Evolutionary conservation across 2,329 filamentous ascomycete species (phyloP).

Genomic region (Leptographium wingfieldii): DNA sequence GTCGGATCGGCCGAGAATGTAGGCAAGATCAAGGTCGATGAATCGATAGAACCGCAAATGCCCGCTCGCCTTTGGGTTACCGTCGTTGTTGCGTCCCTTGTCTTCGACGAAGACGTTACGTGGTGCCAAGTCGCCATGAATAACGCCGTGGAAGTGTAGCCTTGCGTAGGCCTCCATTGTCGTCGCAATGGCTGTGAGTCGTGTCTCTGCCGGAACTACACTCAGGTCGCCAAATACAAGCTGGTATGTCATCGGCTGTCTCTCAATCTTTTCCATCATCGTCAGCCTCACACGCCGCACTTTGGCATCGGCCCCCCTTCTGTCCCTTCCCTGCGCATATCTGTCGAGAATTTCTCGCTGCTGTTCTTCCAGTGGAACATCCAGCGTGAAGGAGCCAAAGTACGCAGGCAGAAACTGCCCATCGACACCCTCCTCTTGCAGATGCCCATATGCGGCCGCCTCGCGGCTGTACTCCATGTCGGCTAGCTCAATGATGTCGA

Average conservation of each 20-base stretch:
- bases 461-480: conserved; percentile 13
- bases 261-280: conserved; percentile 5
- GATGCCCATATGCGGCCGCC: conserved; percentile 8
- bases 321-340: background rate
- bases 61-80: background rate
- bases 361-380: conserved; percentile 3
- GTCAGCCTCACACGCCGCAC: conserved; percentile 8
- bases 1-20: conserved; percentile 3
- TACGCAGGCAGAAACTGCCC: conserved; percentile 9
- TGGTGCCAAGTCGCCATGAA: conserved; percentile 8
- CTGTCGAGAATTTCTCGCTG: conserved; percentile 2
- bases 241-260: conserved; percentile 6
- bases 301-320: background rate
- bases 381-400: conserved; percentile 7
- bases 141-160: conserved; percentile 9
- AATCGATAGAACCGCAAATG: conserved; percentile 6
- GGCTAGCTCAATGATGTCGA: conserved; percentile 10
- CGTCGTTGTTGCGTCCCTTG: background rate
- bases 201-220: background rate
- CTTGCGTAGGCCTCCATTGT: conserved; percentile 8
- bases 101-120: conserved; percentile 10
- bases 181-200: conserved; percentile 7
- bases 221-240: conserved; percentile 8
- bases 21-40: conserved; percentile 11
- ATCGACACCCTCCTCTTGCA: conserved; percentile 7